Base-by-base conservation (phyloP, 2,329 filamentous ascomycete species). In the Didymella exigua region DNA sequence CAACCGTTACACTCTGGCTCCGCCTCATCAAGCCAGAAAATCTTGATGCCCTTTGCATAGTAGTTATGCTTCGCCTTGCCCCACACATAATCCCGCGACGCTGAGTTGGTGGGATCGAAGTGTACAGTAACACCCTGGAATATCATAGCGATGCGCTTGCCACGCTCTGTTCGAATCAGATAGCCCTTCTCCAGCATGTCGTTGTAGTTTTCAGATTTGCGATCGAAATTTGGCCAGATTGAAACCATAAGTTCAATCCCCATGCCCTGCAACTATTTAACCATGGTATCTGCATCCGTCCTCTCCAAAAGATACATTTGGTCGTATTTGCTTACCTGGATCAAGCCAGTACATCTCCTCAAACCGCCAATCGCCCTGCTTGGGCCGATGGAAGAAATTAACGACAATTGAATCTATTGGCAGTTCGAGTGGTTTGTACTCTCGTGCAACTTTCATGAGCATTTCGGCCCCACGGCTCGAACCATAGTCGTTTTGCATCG, bases 11-110 rank as follows among this genome's bases (percentile, higher is more conserved):
- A n/a, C n/a, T n/a, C 86, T 0, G 86, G 86, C 62, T 89, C 86
- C 0, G 86, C 86, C 67, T 89, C 86, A 60, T 89, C 87, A 0
- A 89, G 79, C 86, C 87, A 89, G 71, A 89, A 89, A 0, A 83
- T 72, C 54, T 82, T 81, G 69, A 89, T 84, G 2, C 87, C 87
- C 49, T 82, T 83, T 43, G 79, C 71, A 62, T 82, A 84, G 73
- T 89, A 89, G 67, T 88, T 85, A 48, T 80, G 62, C 66, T 84
- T 85, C 0, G 76, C 81, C 49, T 81, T 83, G 1, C 74, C 67
- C 86, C 86, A 89, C 2, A 89, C 76, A 38, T 81, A 89, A 1
- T 77, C 63, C 2, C 85, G 77, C 0, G 86, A 80, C 13, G 74
- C 80, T 0, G 86, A 84, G 58, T 87, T 86, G 0, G 86, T 89